Evolutionary conservation across 2,329 filamentous ascomycete species (phyloP).

Genomic region (Colletotrichum sansevieriae): DNA sequence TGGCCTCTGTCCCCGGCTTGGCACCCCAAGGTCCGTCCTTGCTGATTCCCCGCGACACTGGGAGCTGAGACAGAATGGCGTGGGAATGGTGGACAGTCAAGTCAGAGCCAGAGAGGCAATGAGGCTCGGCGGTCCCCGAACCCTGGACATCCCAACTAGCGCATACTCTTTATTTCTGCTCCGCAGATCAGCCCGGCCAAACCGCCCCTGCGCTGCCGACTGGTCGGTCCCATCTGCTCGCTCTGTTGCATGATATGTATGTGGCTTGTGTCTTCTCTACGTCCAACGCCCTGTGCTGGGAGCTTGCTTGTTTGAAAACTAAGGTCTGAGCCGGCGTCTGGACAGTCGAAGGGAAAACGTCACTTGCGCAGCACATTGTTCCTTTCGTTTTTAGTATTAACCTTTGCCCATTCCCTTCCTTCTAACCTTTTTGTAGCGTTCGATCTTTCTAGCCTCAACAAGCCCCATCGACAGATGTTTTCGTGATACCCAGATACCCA

Average conservation of each 20-base stretch:
- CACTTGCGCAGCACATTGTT: conserved; percentile 20
- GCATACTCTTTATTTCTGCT: conserved; percentile 23
- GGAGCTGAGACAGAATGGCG: conserved; percentile 39
- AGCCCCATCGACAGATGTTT: conserved; percentile 35
- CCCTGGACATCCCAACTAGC: conserved; percentile 40
- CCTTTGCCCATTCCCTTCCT: conserved; percentile 22
- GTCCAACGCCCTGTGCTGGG: conserved; percentile 34
- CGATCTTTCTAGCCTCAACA: conserved; percentile 16
- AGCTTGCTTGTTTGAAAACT: conserved; percentile 32
- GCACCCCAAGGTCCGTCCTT: conserved; percentile 28
- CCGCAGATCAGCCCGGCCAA: conserved; percentile 37
- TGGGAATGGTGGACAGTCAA: conserved; percentile 40
- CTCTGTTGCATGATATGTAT: conserved; percentile 39
- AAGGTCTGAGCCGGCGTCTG: conserved; percentile 40
- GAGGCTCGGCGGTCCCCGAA: conserved; percentile 39
- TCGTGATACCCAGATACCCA: conserved; percentile 40
- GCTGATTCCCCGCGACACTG: conserved; percentile 38
- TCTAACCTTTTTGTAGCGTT: not conserved
- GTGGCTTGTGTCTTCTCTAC: conserved; percentile 37
- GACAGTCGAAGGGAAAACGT: conserved; percentile 31
- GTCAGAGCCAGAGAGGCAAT: conserved; percentile 34
- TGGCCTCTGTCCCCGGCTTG: conserved; percentile 30
- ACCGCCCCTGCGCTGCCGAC: conserved; percentile 19
- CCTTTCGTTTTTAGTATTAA: conserved; percentile 37
- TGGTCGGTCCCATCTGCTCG: conserved; percentile 39